These are phyloP conservation scores for Ceratocystis cubensis DNA, from an alignment of 2,329 filamentous ascomycete species.

Conservation along the genomic window DNA sequence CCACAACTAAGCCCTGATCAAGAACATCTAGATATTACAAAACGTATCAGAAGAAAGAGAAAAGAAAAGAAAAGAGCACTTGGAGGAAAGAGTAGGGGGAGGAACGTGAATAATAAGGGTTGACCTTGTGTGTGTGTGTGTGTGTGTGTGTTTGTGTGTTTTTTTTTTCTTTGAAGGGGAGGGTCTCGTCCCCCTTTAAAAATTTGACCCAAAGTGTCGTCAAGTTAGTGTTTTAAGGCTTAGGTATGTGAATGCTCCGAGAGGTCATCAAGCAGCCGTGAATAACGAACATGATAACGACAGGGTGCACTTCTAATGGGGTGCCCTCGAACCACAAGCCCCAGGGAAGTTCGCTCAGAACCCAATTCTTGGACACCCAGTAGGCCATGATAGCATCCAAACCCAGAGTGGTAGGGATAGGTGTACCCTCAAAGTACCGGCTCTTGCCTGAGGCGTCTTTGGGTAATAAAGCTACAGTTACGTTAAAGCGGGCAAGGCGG, in stretches of 20 bases:
- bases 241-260: constrained; percentile 88
- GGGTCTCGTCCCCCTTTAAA: background rate
- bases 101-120: background rate
- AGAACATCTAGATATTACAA: constrained; percentile 6
- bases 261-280: constrained; percentile 92
- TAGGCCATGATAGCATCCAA: constrained; percentile 78
- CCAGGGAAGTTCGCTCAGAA: constrained; percentile 63
- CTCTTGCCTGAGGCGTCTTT: constrained; percentile 89
- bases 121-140: background rate
- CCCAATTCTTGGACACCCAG: constrained; percentile 72
- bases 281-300: constrained; percentile 66
- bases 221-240: constrained; percentile 42
- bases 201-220: too few species aligned
- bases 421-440: constrained; percentile 91
- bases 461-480: constrained; percentile 76
- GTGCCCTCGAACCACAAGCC: constrained; percentile 58
- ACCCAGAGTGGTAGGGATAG: constrained; percentile 78
- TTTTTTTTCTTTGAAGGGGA: background rate
- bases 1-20: background rate
- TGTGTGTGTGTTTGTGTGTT: background rate
- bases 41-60: constrained; percentile 5
- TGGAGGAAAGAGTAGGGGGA: background rate
- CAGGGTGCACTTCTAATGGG: constrained; percentile 69
- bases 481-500: constrained; percentile 91
- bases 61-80: background rate